These are phyloP conservation scores for Trichoderma reesei DNA, from an alignment of 495 filamentous ascomycete genomes.

Conservation along the genomic window DNA sequence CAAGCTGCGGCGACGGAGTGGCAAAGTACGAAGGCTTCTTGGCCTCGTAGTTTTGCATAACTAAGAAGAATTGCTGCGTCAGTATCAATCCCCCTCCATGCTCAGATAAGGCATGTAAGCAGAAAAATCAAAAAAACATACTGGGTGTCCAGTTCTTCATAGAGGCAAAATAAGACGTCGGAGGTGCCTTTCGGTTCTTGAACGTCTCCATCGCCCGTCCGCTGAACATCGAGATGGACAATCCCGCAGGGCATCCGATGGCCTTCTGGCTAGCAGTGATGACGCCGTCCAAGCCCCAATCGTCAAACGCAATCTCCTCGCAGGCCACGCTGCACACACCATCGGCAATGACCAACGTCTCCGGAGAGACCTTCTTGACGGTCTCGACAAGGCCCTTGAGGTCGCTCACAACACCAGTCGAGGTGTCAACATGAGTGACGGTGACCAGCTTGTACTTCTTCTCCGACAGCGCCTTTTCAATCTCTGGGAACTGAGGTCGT, in stretches of 20 bases:
- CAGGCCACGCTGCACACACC: slow-evolving; percentile 94
- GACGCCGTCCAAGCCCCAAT: slow-evolving; percentile 87
- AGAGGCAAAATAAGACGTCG: slow-evolving; percentile 81
- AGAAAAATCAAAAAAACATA: slow-evolving; percentile 30
- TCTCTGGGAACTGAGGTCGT: slow-evolving; percentile 73
- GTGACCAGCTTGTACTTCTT: slow-evolving; percentile 89
- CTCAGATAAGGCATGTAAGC: not conserved
- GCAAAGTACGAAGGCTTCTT: slow-evolving; percentile 97
- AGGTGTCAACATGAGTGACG: slow-evolving; percentile 94
- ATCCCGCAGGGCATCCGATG: slow-evolving; percentile 86
- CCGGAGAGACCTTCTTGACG: slow-evolving; percentile 74
- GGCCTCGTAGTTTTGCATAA: slow-evolving; percentile 98
- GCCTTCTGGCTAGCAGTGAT: slow-evolving; percentile 93
- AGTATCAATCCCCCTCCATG: not conserved
- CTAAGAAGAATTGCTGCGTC: slow-evolving; percentile 20
- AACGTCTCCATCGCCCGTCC: slow-evolving; percentile 79
- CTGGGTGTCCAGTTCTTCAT: slow-evolving; percentile 96
- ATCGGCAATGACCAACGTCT: slow-evolving; percentile 85
- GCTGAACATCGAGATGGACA: slow-evolving; percentile 86
- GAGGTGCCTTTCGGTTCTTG: slow-evolving; percentile 66
- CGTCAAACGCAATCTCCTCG: slow-evolving; percentile 92
- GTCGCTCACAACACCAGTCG: slow-evolving; percentile 88
- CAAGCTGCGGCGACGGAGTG: slow-evolving; percentile 86
- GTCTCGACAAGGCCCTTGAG: slow-evolving; percentile 73
- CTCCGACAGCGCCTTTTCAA: slow-evolving; percentile 77